phyloP scores from a whole-genome alignment of 768 basidiomycete genomes.

The Russula sp. region DNA sequence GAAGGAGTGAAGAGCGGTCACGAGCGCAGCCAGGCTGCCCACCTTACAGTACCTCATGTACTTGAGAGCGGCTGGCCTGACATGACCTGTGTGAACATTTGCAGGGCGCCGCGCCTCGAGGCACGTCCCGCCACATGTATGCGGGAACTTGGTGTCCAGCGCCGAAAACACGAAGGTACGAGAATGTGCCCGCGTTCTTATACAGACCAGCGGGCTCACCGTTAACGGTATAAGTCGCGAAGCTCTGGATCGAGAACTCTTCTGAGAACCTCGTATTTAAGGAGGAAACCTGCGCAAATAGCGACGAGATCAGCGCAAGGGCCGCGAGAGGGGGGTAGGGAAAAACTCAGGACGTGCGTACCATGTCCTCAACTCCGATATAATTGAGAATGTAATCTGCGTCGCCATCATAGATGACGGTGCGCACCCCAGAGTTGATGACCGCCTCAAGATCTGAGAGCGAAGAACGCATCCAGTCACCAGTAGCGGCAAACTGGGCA shows the following conservation, averaged over 20 bases:
- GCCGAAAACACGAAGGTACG: constrained; percentile 52
- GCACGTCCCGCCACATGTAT: constrained; percentile 33
- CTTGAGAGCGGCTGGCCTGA: constrained; percentile 33
- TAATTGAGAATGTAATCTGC: constrained; percentile 59
- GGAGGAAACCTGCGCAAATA: constrained; percentile 41
- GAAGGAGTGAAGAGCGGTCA: no score
- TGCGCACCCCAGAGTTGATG: constrained; percentile 57
- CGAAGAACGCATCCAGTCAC: constrained; percentile 58
- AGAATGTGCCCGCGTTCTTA: constrained; percentile 59
- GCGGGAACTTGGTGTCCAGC: constrained; percentile 41
- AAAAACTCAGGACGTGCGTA: no score
- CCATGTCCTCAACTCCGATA: constrained; percentile 58
- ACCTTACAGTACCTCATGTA: constrained; percentile 17
- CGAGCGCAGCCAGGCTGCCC: no score
- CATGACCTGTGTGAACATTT: constrained; percentile 41
- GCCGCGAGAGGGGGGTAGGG: not conserved
- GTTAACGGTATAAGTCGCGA: constrained; percentile 49
- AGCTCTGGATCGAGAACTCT: constrained; percentile 44
- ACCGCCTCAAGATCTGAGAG: constrained; percentile 52
- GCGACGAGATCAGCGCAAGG: not conserved
- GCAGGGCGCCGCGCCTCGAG: constrained; percentile 34
- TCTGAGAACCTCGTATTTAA: constrained; percentile 47
- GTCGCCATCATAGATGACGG: constrained; percentile 56
- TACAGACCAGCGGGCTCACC: constrained; percentile 51
- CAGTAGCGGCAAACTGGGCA: constrained; percentile 46